Percentiles rank a stretch among this genome's conserved stretches.
Conservation (phyloP, 805 yeast species). For the Barnettozyma siamensis region DNA sequence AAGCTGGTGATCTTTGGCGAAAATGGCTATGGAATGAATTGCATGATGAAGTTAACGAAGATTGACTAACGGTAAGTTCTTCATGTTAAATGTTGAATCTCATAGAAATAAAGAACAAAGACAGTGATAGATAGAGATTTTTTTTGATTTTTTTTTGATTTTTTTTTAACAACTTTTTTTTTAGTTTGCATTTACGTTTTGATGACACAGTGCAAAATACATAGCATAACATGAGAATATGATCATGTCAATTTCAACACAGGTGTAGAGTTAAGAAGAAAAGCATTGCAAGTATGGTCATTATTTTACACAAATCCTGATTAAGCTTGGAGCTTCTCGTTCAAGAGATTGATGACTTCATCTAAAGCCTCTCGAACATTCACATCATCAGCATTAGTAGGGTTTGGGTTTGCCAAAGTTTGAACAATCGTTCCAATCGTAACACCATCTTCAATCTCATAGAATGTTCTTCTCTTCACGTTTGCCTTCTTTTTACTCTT, state of each 20-base stretch:
- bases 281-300: neutral
- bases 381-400: conserved; percentile 31
- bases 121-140: neutral
- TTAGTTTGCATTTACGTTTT: neutral
- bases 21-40: conserved; percentile 67
- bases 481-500: conserved; percentile 13
- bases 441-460: conserved; percentile 24
- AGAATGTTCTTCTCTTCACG: conserved; percentile 20
- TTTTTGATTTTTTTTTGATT: neutral
- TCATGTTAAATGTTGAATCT: neutral
- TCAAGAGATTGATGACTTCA: conserved; percentile 19
- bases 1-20: conserved; percentile 87
- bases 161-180: neutral
- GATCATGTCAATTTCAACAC: too few species aligned
- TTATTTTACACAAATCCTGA: too few species aligned
- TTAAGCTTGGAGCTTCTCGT: neutral
- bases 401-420: conserved; percentile 20
- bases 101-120: neutral
- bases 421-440: conserved; percentile 25
- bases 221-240: too few species aligned
- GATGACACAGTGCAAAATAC: too few species aligned
- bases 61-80: conserved; percentile 1
- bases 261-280: too few species aligned
- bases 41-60: conserved; percentile 34
- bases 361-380: conserved; percentile 28